A percentile compares a stretch with the other conserved stretches of the same genome.
Evolutionary conservation across 2,329 filamentous ascomycete genomes (phyloP).

Genomic region (Pyrenochaeta sp.): DNA sequence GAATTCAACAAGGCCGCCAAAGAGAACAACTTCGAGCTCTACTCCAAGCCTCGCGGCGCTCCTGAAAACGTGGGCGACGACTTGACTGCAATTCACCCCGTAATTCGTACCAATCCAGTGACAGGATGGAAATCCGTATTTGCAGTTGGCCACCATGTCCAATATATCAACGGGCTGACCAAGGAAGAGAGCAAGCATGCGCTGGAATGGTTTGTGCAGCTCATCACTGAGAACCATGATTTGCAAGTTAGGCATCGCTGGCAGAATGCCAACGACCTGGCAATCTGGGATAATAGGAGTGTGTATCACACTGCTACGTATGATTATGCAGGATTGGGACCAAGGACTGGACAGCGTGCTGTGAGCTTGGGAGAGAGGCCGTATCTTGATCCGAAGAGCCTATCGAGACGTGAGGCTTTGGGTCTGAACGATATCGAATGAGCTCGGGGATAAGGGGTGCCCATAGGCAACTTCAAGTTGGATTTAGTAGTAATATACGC

Average conservation of each 20-base stretch:
- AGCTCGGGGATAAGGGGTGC: too few species aligned
- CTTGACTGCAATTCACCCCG: conserved; percentile 61
- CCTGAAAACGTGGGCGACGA: conserved; percentile 63
- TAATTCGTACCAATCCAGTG: conserved; percentile 59
- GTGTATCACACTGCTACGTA: conserved; percentile 67
- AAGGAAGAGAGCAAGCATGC: conserved; percentile 53
- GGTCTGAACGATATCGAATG: conserved; percentile 1
- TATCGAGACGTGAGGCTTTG: conserved; percentile 52
- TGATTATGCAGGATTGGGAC: conserved; percentile 64
- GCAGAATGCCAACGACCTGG: conserved; percentile 55
- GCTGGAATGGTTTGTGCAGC: conserved; percentile 52
- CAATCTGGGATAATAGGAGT: conserved; percentile 72
- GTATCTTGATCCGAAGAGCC: conserved; percentile 62
- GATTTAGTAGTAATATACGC: too few species aligned
- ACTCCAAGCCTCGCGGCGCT: conserved; percentile 58
- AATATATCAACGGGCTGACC: conserved; percentile 54
- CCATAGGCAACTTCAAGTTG: not conserved
- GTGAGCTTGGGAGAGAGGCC: conserved; percentile 66
- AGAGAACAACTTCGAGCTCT: conserved; percentile 53
- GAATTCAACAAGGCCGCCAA: conserved; percentile 49
- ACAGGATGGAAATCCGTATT: conserved; percentile 56
- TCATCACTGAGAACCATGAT: conserved; percentile 59
- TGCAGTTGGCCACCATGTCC: conserved; percentile 52
- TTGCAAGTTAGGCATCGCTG: conserved; percentile 59
- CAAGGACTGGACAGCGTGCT: conserved; percentile 63